Conservation (phyloP, 257 asterid genomes). For the Rubia yunnanensis region DNA sequence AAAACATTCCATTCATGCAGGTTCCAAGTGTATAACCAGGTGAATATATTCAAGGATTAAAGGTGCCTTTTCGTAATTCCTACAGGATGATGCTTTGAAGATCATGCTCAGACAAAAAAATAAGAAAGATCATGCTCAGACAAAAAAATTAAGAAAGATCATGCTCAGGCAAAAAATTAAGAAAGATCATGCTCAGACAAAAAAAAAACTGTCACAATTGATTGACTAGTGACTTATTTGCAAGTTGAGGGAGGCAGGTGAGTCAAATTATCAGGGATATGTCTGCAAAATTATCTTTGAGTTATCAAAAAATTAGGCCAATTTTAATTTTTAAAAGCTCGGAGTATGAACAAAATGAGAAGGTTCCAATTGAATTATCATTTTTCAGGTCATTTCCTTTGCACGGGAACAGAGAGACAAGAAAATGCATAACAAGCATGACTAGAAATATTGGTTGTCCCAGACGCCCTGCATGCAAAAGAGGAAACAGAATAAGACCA, state of each 20-base stretch:
- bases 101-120: not conserved
- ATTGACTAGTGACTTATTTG: not conserved
- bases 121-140: not conserved
- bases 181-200: not conserved
- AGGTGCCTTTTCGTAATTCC: not conserved
- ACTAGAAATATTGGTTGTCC: not conserved
- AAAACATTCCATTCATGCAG: not conserved
- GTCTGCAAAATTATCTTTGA: not conserved
- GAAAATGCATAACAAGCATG: not conserved
- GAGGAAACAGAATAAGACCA: not conserved
- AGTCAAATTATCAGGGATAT: not conserved
- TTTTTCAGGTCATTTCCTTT: no score
- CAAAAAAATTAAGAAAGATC: no score
- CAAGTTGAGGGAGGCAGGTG: not conserved
- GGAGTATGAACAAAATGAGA: not conserved
- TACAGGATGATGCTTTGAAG: not conserved
- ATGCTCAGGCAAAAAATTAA: no score
- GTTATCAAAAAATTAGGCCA: not conserved
- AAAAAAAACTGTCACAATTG: not conserved
- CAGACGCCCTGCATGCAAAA: not conserved
- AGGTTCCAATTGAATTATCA: no score
- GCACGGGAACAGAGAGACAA: no score
- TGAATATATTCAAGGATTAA: no score
- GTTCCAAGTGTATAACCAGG: no score
- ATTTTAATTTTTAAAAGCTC: not conserved